These are phyloP conservation scores for Reutealis trisperma DNA, from an alignment of 345 rosid species.

Conservation along the genomic window DNA sequence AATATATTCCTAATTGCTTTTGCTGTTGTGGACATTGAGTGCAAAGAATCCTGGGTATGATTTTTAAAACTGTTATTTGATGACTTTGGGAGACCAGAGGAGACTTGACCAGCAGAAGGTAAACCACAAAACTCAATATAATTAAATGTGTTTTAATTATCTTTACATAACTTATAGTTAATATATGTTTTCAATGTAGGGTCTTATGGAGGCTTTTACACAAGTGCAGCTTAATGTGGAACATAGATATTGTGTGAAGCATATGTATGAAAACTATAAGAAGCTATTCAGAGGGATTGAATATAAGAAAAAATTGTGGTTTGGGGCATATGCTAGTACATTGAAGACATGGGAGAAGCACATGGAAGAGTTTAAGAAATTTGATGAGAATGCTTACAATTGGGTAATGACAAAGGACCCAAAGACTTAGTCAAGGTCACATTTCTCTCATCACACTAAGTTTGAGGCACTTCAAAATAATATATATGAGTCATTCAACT, in stretches of 20 bases:
- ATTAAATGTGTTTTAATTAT: too few species aligned
- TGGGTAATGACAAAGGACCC: not conserved
- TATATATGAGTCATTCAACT: not conserved
- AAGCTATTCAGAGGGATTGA: not conserved
- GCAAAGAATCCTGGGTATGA: too few species aligned
- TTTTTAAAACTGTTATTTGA: too few species aligned
- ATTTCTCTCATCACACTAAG: not conserved
- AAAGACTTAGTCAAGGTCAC: not conserved
- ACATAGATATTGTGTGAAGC: not conserved
- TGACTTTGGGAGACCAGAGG: too few species aligned
- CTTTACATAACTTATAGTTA: too few species aligned
- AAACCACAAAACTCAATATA: too few species aligned
- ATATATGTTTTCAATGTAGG: too few species aligned
- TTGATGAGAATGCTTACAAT: not conserved
- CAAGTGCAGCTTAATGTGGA: not conserved
- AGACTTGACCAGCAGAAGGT: too few species aligned
- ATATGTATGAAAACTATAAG: not conserved
- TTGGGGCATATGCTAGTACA: not conserved
- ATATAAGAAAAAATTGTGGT: not conserved
- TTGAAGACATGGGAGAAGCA: too few species aligned
- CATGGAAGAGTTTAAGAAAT: not conserved
- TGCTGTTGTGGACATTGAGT: too few species aligned
- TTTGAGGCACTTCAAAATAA: not conserved
- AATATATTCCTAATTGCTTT: too few species aligned
- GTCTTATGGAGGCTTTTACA: too few species aligned